phyloP scores from a whole-genome alignment of 2,329 filamentous ascomycete species.

The Fusarium aywerte region DNA sequence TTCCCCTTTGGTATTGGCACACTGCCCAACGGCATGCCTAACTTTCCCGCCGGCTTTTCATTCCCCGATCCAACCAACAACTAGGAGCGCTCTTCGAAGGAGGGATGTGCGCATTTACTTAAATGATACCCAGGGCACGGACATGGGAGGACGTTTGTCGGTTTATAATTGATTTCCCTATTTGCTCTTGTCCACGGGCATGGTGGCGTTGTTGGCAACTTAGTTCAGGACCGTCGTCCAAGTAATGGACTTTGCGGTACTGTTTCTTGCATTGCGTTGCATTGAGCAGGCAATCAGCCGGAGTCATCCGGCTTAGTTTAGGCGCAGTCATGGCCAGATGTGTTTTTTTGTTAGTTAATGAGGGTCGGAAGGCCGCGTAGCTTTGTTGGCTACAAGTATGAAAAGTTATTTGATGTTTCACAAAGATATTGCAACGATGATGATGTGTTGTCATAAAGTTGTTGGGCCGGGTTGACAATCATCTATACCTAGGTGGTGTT shows the following conservation, averaged over 20 bases:
- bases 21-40: constrained; percentile 57
- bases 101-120: constrained; percentile 19
- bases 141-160: constrained; percentile 34
- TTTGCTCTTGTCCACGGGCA: constrained; percentile 14
- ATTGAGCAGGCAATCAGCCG: constrained; percentile 11
- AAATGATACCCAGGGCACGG: constrained; percentile 34
- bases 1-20: constrained; percentile 57
- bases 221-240: constrained; percentile 9
- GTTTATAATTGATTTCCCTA: constrained; percentile 27
- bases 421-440: not conserved
- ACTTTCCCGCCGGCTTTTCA: constrained; percentile 54
- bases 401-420: constrained; percentile 30
- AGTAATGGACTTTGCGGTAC: not conserved
- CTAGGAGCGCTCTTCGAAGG: constrained; percentile 13
- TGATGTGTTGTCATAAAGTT: not conserved
- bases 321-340: not conserved
- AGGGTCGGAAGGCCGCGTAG: constrained; percentile 11
- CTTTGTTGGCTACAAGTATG: constrained; percentile 12
- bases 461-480: not conserved
- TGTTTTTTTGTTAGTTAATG: constrained; percentile 15
- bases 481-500: not conserved
- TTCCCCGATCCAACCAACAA: constrained; percentile 52
- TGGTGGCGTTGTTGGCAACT: constrained; percentile 30
- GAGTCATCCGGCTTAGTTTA: constrained; percentile 5
- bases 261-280: constrained; percentile 23